A percentile compares a stretch with the other conserved stretches of the same genome.
phyloP scores from a whole-genome alignment of 192 early-diverging fungal species.

The Podila horticola region DNA sequence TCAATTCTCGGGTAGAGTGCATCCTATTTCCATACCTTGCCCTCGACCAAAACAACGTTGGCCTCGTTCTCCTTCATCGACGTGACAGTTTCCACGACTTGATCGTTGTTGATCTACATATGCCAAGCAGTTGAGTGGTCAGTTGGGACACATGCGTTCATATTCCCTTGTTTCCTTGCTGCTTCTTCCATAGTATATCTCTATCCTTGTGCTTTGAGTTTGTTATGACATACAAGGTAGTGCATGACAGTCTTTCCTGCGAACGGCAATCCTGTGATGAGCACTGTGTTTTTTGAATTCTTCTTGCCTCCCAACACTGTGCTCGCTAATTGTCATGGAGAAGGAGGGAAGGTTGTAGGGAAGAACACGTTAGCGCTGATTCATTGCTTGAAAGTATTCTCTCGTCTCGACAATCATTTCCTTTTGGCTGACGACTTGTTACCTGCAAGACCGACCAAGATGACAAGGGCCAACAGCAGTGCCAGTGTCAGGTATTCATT shows the following conservation, averaged over 20 bases:
- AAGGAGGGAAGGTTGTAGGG: background rate
- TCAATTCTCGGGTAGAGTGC: too few species aligned
- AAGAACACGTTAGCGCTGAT: background rate
- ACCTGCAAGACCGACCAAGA: conserved; percentile 22
- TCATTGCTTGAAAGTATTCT: background rate
- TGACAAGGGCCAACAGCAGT: conserved; percentile 13
- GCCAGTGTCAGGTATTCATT: conserved; percentile 31
- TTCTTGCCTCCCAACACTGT: conserved; percentile 25
- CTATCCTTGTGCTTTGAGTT: background rate
- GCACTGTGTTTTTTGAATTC: conserved; percentile 42
- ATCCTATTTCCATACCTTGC: conserved; percentile 38
- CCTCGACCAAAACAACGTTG: conserved; percentile 51
- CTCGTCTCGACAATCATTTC: too few species aligned
- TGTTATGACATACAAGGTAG: conserved; percentile 19
- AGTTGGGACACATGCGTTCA: background rate
- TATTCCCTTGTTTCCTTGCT: too few species aligned
- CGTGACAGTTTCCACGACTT: conserved; percentile 62
- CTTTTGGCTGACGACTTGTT: background rate
- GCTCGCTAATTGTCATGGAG: conserved; percentile 16
- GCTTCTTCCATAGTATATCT: too few species aligned
- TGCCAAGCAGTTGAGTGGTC: background rate
- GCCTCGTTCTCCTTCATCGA: conserved; percentile 82
- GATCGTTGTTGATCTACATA: conserved; percentile 60
- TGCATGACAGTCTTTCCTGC: conserved; percentile 46
- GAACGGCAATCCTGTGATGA: conserved; percentile 48